A percentile compares a stretch with the other conserved stretches of the same genome.
Conservation (phyloP, 768 basidiomycete genomes). For the Suillus occidentalis region DNA sequence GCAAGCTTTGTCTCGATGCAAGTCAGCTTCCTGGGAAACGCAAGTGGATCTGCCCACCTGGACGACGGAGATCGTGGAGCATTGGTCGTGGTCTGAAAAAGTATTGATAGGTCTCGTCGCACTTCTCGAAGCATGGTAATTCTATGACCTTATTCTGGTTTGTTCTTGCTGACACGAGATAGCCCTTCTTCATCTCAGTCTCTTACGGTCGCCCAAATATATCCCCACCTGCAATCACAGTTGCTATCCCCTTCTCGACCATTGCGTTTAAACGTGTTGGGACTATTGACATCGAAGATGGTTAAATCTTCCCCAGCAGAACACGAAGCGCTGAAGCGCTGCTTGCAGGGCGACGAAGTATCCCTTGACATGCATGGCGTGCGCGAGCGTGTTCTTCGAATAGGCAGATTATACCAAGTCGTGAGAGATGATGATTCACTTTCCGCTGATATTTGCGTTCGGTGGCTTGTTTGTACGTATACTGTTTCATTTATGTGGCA, state of each 20-base stretch:
- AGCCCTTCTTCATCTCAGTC: slow-evolving; percentile 22
- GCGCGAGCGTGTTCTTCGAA: slow-evolving; percentile 79
- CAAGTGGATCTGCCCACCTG: slow-evolving; percentile 50
- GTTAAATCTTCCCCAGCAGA: slow-evolving; percentile 44
- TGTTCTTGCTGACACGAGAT: slow-evolving; percentile 4
- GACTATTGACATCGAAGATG: slow-evolving; percentile 56
- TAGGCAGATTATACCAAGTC: slow-evolving; percentile 67
- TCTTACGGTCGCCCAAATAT: slow-evolving; percentile 49
- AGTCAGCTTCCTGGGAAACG: slow-evolving; percentile 31
- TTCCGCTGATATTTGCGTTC: slow-evolving; percentile 60
- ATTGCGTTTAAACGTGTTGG: slow-evolving; percentile 64
- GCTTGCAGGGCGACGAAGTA: slow-evolving; percentile 80
- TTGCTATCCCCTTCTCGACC: slow-evolving; percentile 72
- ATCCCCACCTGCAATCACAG: slow-evolving; percentile 49
- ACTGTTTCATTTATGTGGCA: not conserved
- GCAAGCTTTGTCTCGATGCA: slow-evolving; percentile 41
- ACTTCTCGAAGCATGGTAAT: slow-evolving; percentile 48
- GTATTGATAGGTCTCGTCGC: slow-evolving; percentile 55
- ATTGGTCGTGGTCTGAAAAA: slow-evolving; percentile 60
- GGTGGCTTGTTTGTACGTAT: slow-evolving; percentile 72
- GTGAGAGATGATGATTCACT: slow-evolving; percentile 50
- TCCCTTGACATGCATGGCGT: slow-evolving; percentile 77
- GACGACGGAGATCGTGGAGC: slow-evolving; percentile 42
- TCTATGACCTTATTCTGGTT: not conserved
- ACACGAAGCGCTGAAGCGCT: slow-evolving; percentile 58